Evolutionary conservation across 2,329 filamentous ascomycete genomes (phyloP).

Genomic region (Diaporthe humulicola): DNA sequence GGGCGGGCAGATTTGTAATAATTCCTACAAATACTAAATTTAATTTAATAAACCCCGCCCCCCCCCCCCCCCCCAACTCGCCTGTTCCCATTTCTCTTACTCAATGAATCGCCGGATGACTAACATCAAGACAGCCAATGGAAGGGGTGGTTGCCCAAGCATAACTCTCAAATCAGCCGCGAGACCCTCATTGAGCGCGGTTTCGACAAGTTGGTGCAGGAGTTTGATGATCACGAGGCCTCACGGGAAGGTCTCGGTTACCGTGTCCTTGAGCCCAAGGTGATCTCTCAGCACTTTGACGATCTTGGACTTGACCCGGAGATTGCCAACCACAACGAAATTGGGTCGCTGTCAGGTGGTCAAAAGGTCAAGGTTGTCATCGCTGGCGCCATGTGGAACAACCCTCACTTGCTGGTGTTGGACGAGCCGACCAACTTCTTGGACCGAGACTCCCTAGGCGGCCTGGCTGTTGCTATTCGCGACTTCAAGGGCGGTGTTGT

Average conservation of each 20-base stretch:
- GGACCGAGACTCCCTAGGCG: conserved; percentile 96
- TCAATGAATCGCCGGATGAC: not conserved
- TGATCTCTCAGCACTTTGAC: conserved; percentile 98
- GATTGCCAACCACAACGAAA: conserved; percentile 99
- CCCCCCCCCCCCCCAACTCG: not conserved
- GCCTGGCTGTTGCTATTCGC: conserved; percentile 95
- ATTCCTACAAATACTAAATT: conserved; percentile 98
- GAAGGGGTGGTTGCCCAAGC: conserved; percentile 88
- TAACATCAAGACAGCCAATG: conserved; percentile 79
- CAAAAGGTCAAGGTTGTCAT: conserved; percentile 99
- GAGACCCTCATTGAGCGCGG: conserved; percentile 90
- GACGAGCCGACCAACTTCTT: conserved; percentile 99
- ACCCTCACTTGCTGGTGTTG: conserved; percentile 95
- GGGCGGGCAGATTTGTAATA: conserved; percentile 99
- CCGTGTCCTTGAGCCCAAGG: conserved; percentile 90
- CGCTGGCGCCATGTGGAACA: conserved; percentile 98
- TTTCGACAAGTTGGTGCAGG: conserved; percentile 94
- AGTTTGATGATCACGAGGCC: conserved; percentile 98
- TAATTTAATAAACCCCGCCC: too few species aligned
- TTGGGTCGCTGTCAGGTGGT: conserved; percentile 93
- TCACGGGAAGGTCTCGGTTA: conserved; percentile 98
- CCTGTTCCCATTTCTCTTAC: not conserved
- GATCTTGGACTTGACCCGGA: conserved; percentile 96
- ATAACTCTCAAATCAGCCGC: conserved; percentile 92
- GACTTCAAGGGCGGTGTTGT: conserved; percentile 99